A percentile compares a stretch with the other conserved stretches of the same genome.
Evolutionary conservation across 495 filamentous ascomycete species (phyloP).

Genomic region (Penicillium argentinense): DNA sequence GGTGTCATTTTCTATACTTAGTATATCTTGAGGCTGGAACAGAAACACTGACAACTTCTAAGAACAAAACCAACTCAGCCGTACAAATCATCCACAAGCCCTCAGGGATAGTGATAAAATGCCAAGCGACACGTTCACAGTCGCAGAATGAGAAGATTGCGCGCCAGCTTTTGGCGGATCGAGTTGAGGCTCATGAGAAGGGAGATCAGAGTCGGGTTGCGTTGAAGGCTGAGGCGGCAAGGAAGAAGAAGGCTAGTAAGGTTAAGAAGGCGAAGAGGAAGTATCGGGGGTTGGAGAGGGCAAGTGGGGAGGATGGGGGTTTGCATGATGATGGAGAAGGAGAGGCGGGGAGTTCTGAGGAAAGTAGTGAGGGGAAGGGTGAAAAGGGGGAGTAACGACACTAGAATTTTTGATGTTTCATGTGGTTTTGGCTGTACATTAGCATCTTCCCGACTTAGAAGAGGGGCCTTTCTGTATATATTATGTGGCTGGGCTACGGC

Average conservation of each 20-base stretch:
- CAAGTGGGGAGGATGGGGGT: slow-evolving; percentile 42
- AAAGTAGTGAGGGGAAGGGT: neutral
- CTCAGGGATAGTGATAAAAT: slow-evolving; percentile 88
- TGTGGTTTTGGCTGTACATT: too few species aligned
- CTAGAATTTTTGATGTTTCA: too few species aligned
- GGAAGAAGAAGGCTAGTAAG: slow-evolving; percentile 65
- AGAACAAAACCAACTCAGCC: slow-evolving; percentile 97
- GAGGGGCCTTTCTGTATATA: too few species aligned
- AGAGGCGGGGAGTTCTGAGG: slow-evolving; percentile 26
- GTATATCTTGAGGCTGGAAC: neutral
- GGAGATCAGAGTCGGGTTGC: slow-evolving; percentile 58
- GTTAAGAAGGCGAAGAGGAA: slow-evolving; percentile 67
- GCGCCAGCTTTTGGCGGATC: slow-evolving; percentile 71
- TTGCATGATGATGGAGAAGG: slow-evolving; percentile 46
- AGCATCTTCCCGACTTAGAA: too few species aligned
- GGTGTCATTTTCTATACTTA: neutral
- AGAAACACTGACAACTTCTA: neutral
- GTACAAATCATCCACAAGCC: slow-evolving; percentile 91
- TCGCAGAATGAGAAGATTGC: slow-evolving; percentile 89
- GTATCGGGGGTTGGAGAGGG: slow-evolving; percentile 51
- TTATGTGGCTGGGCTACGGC: too few species aligned
- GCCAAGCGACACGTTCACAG: slow-evolving; percentile 83
- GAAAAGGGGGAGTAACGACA: neutral
- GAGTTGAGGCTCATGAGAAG: slow-evolving; percentile 66
- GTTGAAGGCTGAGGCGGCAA: slow-evolving; percentile 53